Base-by-base conservation (phyloP, 2,329 filamentous ascomycete genomes). In the Fusarium ramigenum region DNA sequence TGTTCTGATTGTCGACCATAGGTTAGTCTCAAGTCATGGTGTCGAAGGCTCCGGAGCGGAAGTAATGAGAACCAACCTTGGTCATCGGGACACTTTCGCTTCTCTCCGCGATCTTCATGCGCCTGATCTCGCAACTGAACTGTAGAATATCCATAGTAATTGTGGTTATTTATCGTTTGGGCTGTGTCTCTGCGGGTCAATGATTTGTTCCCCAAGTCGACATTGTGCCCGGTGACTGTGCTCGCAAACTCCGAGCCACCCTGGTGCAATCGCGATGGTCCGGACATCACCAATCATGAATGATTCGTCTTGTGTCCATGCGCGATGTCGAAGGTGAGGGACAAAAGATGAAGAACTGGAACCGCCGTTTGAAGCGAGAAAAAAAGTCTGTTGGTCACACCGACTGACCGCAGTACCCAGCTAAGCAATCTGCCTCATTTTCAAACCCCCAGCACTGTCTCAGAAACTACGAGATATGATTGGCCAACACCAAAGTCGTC, bases 291-390 rank as follows among this genome's bases (percentile, higher is more conserved):
- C 5, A 3, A 11, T 34, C 28, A 19, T 14, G 2, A 2, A 23
- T 50, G 0, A 19, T 14, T 14, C 4, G 8, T 23, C 2, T 7
- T 18, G 21, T 1, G 3, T 14, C 23, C 21, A 14, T 19, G 3
- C 7, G 11, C 10, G 1, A 23, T 2, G 28, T 18, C 2, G 15
- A 8, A 23, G 11, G 21, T 14, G 5, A 9, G 12, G 10, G 2
- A 18, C 5, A 4, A 50, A 49, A 2, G 16, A 18, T 32, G 0
- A 18, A n/a, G 46, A n/a, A 32, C 15, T 32, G 2, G 7, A 9
- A 9, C 15, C 5, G 46, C 3, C 3, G 8, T 32, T 23, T 23
- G 11, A 7, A 7, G 1, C 4, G 3, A 0, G 4, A 9, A 32
- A 9, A 49, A 49, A 32, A 7, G 1, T 18, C 5, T 12, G 28